phyloP scores from a whole-genome alignment of 192 early-diverging fungal genomes.

The Linnemannia elongata region DNA sequence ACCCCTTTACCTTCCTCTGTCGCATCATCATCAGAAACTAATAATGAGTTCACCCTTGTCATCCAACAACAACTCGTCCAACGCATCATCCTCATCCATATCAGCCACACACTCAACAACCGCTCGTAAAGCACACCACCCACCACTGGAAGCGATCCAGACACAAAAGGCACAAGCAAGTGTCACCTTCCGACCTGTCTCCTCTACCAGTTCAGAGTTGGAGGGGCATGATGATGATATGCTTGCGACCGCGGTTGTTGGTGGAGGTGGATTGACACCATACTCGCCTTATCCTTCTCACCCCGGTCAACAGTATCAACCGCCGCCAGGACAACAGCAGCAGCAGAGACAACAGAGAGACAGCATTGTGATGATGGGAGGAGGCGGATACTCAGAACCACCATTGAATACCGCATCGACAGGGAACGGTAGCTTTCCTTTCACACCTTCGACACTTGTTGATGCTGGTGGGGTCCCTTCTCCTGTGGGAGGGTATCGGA shows the following conservation, averaged over 20 bases:
- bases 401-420: background rate
- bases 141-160: constrained; percentile 24
- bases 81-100: constrained; percentile 4
- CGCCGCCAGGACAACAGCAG: background rate
- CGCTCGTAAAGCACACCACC: constrained; percentile 1
- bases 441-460: constrained; percentile 41
- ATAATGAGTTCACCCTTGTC: background rate
- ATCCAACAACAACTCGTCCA: background rate
- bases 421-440: constrained; percentile 5
- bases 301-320: background rate
- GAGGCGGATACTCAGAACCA: background rate
- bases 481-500: background rate
- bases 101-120: background rate
- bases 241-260: background rate
- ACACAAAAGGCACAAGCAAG: constrained; percentile 31
- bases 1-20: background rate
- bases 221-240: background rate
- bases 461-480: background rate
- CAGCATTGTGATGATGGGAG: background rate
- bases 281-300: background rate
- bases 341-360: background rate
- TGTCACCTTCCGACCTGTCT: constrained; percentile 29
- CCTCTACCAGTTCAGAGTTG: constrained; percentile 7
- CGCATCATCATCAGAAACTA: background rate
- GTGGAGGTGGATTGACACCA: background rate